Conservation (phyloP, 2,329 filamentous ascomycete species). For the Penicillium sp. region DNA sequence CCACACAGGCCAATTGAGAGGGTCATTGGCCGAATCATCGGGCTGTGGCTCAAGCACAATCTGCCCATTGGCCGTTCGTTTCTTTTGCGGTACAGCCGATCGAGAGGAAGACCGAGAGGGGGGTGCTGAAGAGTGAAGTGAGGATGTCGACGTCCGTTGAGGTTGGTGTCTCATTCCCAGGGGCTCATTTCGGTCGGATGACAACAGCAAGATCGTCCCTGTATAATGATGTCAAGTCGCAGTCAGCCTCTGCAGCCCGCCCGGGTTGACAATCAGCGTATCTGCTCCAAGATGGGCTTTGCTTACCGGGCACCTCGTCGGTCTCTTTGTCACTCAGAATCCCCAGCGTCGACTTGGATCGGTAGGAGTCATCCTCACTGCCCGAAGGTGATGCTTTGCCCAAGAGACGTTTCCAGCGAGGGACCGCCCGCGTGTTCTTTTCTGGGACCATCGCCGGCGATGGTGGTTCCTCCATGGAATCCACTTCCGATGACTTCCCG, state of each 20-base stretch:
- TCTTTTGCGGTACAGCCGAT: constrained; percentile 45
- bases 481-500: constrained; percentile 5
- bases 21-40: constrained; percentile 83
- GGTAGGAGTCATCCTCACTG: constrained; percentile 21
- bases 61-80: constrained; percentile 71
- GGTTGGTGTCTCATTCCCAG: constrained; percentile 58
- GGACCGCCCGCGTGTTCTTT: background rate
- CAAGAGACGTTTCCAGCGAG: constrained; percentile 20
- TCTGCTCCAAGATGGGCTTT: background rate
- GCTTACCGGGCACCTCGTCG: constrained; percentile 76
- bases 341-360: constrained; percentile 58
- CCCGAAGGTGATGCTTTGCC: constrained; percentile 3
- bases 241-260: constrained; percentile 1
- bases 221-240: background rate
- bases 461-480: constrained; percentile 1
- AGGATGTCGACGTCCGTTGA: constrained; percentile 52
- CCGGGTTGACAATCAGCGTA: background rate
- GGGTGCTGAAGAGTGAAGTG: constrained; percentile 43
- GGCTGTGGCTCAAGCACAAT: constrained; percentile 90
- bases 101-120: constrained; percentile 36
- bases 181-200: constrained; percentile 57
- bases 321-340: constrained; percentile 75
- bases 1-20: constrained; percentile 83
- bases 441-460: constrained; percentile 1
- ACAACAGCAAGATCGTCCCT: constrained; percentile 58